Evolutionary conservation across 2,329 filamentous ascomycete genomes (phyloP), one percentile per base, ranked within the genome.

Genomic region (Metarhizium sp.): DNA sequence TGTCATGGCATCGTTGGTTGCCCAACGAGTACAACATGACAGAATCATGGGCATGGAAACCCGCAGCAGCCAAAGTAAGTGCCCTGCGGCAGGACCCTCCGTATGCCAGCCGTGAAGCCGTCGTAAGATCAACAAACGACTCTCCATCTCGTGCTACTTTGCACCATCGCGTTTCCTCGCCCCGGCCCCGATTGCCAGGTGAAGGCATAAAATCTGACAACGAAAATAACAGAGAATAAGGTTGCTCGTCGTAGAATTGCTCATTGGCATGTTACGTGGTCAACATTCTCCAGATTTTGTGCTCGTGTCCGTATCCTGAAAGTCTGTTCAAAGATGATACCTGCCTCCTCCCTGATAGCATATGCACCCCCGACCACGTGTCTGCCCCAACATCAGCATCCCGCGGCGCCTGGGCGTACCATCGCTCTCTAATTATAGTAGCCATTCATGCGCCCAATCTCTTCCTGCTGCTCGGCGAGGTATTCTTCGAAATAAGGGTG

Each of bases 401-500:
- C 58, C 55, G 60, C 62, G 53, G 57, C 58, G 45, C 61, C 62
- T 59, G 64, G 59, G 54, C 55, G 55, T 54, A 57, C 56, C 50
- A 52, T 51, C 42, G 61, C 59, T 57, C 59, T 63, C 67, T 71
- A 71, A 61, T 69, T 64, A 63, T 71, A 70, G 63, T 72, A 70
- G 57, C 69, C 68, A 60, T 69, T 67, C 55, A 59, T 56, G 52
- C 67, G 65, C 54, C 61, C 63, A 52, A 58, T 60, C 46, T 62
- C 59, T 47, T 58, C 59, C 50, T 67, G 64, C 20, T 67, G 64
- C 51, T 70, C 63, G 36, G 62, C 61, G 11, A 66, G 51, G 57
- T 67, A 72, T 30, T 72, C 70, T 56, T 77, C 73, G 59, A 96
- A 95, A 75, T 95, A 96, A 8, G 88, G 85, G 68, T 96, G 91